Percentiles rank a stretch among this genome's conserved stretches.
Evolutionary conservation across 192 early-diverging fungal species (phyloP).

Genomic region (Phlyctochytrium bullatum): DNA sequence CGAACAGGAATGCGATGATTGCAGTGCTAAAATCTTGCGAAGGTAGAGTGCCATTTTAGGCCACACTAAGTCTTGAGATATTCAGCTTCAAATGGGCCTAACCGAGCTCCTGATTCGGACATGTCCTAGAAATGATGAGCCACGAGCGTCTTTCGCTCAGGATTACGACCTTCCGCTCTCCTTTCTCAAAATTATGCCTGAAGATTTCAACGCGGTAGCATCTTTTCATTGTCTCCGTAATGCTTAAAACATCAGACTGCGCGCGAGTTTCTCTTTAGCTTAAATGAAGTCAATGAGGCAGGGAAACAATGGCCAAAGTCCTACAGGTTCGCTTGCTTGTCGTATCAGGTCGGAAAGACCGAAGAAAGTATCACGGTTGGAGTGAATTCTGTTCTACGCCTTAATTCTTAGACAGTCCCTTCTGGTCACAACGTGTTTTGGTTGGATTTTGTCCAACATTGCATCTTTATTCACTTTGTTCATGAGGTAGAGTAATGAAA

Average conservation of each 20-base stretch:
- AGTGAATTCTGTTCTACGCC: too few relatives aligned
- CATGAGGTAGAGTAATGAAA: background rate
- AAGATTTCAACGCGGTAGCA: background rate
- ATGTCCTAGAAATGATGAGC: too few relatives aligned
- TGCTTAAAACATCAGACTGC: background rate
- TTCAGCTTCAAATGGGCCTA: background rate
- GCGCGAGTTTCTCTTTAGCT: background rate
- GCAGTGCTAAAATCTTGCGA: background rate
- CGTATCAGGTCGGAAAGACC: background rate
- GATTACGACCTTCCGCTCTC: too few relatives aligned
- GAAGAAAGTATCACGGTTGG: background rate
- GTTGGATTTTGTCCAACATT: conserved; percentile 2
- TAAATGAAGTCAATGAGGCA: conserved; percentile 4
- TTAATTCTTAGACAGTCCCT: too few relatives aligned
- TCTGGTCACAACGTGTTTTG: too few relatives aligned
- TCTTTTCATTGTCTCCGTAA: background rate
- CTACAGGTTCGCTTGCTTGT: background rate
- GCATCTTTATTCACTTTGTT: background rate
- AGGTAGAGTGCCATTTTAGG: background rate
- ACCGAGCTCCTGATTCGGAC: background rate
- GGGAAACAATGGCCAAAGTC: background rate
- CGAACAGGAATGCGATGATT: too few relatives aligned
- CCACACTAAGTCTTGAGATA: too few relatives aligned
- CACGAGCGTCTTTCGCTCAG: too few relatives aligned
- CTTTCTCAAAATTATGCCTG: background rate